Base-by-base conservation (phyloP, 2,329 filamentous ascomycete species). In the Penicillium crustosum region DNA sequence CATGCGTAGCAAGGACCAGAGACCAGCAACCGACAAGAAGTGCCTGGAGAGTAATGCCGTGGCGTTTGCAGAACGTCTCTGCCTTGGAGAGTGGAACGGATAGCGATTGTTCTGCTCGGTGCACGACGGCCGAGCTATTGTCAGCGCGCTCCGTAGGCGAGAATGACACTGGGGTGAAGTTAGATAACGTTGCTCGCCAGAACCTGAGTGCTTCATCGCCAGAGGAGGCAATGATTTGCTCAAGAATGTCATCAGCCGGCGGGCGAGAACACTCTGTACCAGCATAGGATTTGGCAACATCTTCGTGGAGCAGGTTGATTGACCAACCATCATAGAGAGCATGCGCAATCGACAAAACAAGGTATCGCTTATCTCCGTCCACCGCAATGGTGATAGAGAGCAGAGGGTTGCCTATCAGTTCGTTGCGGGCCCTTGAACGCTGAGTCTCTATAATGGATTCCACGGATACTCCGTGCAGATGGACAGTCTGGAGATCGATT, bases 271-370 rank as follows among this genome's bases (percentile, higher is more conserved):
- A 62, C 12, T 77, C 70, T 0, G 70, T 61, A 5, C 78, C 77
- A 5, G 77, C 48, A 61, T 95, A 96, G 2, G 87, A 85, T n/a
- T 74, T 78, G 17, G 81, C 73, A 0, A 96, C 82, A 66, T 94
- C 86, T 43, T 82, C 78, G 65, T 94, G 91, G 1, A 97, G 74
- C 17, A 95, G 76, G 4, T 81, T 79, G 13, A 97, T 81, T 3
- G 92, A 96, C 84, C 88, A 92, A 0, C 93, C 93, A 69, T 97
- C 93, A 64, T 97, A 97, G 21, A 96, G 80, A 1, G 92, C 91
- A 73, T 97, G 93, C 0, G 92, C 83, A 39, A 96, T 86, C 0
- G 91, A 93, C 1, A 97, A 71, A 5, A 84, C 57, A n/a, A 86
- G 66, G 56, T 81, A 82, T 3, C 53, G 69, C 17, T 74, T 69